These are phyloP conservation scores for Albugo laibachii DNA, from an alignment of 352 stramenopile species.

Conservation along the genomic window DNA sequence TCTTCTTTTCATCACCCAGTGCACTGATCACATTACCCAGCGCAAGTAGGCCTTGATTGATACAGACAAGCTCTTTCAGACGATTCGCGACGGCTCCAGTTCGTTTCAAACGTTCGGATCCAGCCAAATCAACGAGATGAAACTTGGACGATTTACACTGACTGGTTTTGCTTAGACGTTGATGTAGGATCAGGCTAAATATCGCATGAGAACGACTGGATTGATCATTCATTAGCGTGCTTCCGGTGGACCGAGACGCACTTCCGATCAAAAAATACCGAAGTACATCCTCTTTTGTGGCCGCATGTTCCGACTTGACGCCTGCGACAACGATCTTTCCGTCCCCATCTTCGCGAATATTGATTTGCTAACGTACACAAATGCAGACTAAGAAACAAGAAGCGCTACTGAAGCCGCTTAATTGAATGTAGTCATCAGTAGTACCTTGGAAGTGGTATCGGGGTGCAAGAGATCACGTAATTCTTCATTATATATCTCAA, in stretches of 20 bases:
- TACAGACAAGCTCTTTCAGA: constrained; percentile 89
- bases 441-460: constrained; percentile 43
- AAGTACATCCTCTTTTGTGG: constrained; percentile 64
- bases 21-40: constrained; percentile 92
- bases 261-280: constrained; percentile 60
- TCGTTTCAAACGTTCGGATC: constrained; percentile 86
- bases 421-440: too few species aligned
- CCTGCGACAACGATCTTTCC: constrained; percentile 65
- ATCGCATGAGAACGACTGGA: constrained; percentile 82
- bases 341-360: constrained; percentile 57
- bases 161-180: constrained; percentile 19
- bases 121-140: constrained; percentile 90
- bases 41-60: constrained; percentile 89
- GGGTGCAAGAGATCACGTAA: constrained; percentile 86
- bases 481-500: constrained; percentile 99
- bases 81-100: constrained; percentile 73
- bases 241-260: constrained; percentile 58
- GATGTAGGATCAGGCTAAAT: constrained; percentile 75
- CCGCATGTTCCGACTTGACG: constrained; percentile 60
- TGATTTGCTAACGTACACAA: constrained; percentile 22
- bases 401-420: too few species aligned
- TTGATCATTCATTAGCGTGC: constrained; percentile 82
- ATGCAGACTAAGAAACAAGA: background rate
- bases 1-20: constrained; percentile 81
- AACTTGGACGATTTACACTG: constrained; percentile 75